These are phyloP conservation scores for Candida palmyrensis DNA, from an alignment of 805 yeast species.

Conservation along the genomic window DNA sequence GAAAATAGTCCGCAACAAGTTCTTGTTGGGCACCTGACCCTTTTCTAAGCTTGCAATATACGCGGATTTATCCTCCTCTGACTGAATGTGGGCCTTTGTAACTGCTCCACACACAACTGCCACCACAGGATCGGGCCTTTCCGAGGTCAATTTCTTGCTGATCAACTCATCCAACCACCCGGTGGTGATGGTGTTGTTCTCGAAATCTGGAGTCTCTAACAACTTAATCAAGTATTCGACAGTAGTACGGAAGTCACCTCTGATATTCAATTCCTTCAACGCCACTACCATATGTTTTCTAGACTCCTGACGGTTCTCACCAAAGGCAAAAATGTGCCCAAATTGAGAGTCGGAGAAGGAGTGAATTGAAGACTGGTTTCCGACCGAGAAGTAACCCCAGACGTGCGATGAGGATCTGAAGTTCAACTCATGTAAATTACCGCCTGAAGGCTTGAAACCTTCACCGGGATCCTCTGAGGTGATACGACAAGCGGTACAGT, in stretches of 20 bases:
- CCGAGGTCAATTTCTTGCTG: constrained; percentile 89
- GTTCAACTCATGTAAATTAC: constrained; percentile 91
- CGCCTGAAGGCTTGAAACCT: constrained; percentile 98
- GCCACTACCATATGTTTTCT: constrained; percentile 99
- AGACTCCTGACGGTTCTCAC: constrained; percentile 96
- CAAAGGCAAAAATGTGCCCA: constrained; percentile 98
- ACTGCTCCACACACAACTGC: constrained; percentile 98
- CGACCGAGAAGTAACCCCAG: constrained; percentile 99
- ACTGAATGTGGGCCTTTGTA: constrained; percentile 83
- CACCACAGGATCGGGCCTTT: constrained; percentile 86
- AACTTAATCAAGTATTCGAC: constrained; percentile 94
- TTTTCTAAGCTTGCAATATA: constrained; percentile 78
- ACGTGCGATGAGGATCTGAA: constrained; percentile 96
- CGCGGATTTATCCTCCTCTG: constrained; percentile 63
- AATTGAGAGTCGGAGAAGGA: constrained; percentile 98
- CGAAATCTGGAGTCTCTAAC: constrained; percentile 94
- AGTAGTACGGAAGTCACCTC: constrained; percentile 98
- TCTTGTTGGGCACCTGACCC: constrained; percentile 91
- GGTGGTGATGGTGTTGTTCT: constrained; percentile 93
- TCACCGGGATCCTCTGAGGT: constrained; percentile 99
- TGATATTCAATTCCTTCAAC: constrained; percentile 87
- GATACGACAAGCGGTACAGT: constrained; percentile 98
- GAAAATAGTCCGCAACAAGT: constrained; percentile 76
- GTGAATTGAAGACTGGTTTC: constrained; percentile 94
- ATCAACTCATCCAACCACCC: constrained; percentile 99